phyloP scores from a whole-genome alignment of 23 red algal genomes.

The Cyanidioschyzon merolae region DNA sequence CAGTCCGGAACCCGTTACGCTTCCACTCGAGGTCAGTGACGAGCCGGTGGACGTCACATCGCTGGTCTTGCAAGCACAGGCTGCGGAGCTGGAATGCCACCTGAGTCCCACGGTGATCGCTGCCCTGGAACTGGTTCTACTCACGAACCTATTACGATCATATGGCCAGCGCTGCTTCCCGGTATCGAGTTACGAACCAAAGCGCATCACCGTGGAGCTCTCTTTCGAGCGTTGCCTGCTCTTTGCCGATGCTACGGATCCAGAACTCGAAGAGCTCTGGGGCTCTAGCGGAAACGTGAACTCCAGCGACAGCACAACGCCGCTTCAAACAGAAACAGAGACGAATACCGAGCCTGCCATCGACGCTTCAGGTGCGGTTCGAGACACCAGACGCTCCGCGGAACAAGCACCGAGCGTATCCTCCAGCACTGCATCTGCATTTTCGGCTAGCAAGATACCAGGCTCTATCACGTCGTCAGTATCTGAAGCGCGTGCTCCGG shows the following conservation, averaged over 20 bases:
- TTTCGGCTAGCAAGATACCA: no score
- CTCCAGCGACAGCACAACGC: neutral
- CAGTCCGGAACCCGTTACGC: no score
- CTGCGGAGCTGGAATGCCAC: neutral
- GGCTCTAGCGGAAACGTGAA: no score
- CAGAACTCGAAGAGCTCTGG: neutral
- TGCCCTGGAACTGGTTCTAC: neutral
- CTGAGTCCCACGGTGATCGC: constrained; percentile 6
- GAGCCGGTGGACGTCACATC: no score
- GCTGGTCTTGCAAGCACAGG: neutral
- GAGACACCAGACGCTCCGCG: no score
- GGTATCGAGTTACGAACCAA: neutral
- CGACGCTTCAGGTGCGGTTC: no score
- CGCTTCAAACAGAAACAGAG: neutral
- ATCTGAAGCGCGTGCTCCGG: neutral
- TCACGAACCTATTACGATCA: neutral
- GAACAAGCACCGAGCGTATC: neutral
- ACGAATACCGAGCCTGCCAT: neutral
- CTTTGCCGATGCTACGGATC: neutral
- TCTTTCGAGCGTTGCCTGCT: neutral
- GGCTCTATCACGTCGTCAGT: neutral
- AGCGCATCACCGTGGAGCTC: neutral
- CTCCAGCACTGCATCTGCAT: neutral
- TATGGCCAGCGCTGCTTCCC: neutral
- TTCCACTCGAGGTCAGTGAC: no score